Conservation (phyloP, 768 basidiomycete species). For the Agaricus sinodeliciosus region DNA sequence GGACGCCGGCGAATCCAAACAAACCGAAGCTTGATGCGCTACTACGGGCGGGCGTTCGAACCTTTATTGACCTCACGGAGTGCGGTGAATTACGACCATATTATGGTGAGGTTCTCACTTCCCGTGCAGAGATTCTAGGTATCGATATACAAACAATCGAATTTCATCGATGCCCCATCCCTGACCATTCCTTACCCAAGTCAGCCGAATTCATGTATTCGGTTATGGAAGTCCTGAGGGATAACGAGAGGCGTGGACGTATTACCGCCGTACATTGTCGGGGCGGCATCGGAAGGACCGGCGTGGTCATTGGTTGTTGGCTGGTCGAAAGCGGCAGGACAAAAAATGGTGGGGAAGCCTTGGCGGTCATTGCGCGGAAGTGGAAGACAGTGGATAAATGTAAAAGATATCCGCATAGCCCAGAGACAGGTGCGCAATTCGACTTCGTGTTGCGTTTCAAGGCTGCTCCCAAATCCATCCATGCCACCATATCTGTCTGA, state of each 20-base stretch:
- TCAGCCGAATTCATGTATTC: conserved; percentile 50
- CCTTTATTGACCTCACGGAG: conserved; percentile 84
- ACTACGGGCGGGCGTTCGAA: conserved; percentile 65
- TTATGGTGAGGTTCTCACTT: conserved; percentile 38
- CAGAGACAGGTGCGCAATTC: conserved; percentile 75
- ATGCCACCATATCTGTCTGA: neutral
- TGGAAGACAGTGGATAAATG: conserved; percentile 79
- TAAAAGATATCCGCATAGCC: conserved; percentile 66
- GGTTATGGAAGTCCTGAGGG: conserved; percentile 52
- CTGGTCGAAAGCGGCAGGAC: conserved; percentile 62
- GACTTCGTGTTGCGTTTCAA: conserved; percentile 65
- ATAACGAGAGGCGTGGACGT: conserved; percentile 53
- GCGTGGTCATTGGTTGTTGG: conserved; percentile 64
- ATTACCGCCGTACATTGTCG: conserved; percentile 71
- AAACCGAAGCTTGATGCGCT: conserved; percentile 70
- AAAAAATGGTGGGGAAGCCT: conserved; percentile 56
- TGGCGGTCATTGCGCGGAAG: conserved; percentile 56
- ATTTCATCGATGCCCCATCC: conserved; percentile 77
- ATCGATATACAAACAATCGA: conserved; percentile 52
- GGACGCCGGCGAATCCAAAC: conserved; percentile 49
- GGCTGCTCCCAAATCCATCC: conserved; percentile 6
- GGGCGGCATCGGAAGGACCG: conserved; percentile 72
- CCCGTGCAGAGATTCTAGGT: conserved; percentile 46
- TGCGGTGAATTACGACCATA: conserved; percentile 70
- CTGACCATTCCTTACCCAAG: conserved; percentile 61